Evolutionary conservation across 2,329 filamentous ascomycete species (phyloP).

Genomic region (Paraconiothyrium sp.): DNA sequence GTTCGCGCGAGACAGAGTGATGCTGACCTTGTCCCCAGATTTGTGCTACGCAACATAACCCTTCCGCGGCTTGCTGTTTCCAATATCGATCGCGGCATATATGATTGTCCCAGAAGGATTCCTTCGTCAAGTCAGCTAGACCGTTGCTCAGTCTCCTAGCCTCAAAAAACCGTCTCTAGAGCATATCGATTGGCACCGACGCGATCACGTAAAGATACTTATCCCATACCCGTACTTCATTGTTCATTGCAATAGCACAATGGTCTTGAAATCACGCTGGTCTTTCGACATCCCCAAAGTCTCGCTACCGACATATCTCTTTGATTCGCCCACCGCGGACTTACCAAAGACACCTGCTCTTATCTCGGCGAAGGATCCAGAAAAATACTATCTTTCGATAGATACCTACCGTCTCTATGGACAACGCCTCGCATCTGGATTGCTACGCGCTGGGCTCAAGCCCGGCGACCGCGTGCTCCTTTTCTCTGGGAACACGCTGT

Average conservation of each 20-base stretch:
- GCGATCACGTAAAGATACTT: neutral
- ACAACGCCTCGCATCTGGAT: conserved; percentile 75
- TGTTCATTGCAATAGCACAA: conserved; percentile 34
- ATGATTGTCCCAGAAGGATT: neutral
- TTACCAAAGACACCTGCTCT: conserved; percentile 60
- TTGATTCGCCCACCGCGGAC: conserved; percentile 59
- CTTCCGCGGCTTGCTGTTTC: neutral
- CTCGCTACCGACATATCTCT: conserved; percentile 59
- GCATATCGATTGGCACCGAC: neutral
- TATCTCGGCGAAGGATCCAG: conserved; percentile 72
- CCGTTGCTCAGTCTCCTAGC: neutral
- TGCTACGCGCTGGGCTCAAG: conserved; percentile 70
- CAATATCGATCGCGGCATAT: neutral
- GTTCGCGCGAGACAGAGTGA: neutral
- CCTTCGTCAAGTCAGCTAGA: neutral
- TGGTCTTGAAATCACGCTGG: conserved; percentile 65
- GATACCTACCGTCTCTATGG: conserved; percentile 73
- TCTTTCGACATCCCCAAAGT: conserved; percentile 57
- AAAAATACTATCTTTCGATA: conserved; percentile 72
- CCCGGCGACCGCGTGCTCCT: conserved; percentile 75
- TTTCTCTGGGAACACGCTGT: conserved; percentile 77
- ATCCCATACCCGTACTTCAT: neutral
- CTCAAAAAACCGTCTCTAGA: too few relatives aligned
- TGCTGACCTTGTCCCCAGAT: neutral
- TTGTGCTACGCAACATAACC: neutral